These are phyloP conservation scores for Aspergillus sp. DNA, from an alignment of 2,329 filamentous ascomycete species.

Conservation along the genomic window DNA sequence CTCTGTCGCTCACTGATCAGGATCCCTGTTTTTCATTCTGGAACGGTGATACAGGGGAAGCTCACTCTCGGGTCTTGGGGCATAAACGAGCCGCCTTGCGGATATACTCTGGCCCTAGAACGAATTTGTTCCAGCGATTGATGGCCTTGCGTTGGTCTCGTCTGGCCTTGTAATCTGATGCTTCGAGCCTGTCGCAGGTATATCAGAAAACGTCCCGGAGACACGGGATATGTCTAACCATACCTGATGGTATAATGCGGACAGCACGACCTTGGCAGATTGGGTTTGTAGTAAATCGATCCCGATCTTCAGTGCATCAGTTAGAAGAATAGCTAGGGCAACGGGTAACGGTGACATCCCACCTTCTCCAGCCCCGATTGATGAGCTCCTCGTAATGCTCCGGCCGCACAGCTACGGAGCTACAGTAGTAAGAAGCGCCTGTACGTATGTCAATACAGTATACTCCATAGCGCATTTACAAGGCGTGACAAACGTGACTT, in stretches of 20 bases:
- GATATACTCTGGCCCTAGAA: conserved; percentile 42
- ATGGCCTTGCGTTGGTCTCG: conserved; percentile 41
- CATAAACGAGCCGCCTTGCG: conserved; percentile 38
- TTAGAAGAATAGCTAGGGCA: neutral
- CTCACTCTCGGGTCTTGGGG: conserved; percentile 39
- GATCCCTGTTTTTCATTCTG: neutral
- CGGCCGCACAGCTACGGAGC: conserved; percentile 35
- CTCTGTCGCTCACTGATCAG: conserved; percentile 20
- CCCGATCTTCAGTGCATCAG: conserved; percentile 32
- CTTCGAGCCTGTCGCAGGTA: conserved; percentile 30
- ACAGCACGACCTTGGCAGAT: conserved; percentile 71
- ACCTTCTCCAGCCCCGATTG: conserved; percentile 43
- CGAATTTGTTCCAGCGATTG: conserved; percentile 42
- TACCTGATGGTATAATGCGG: conserved; percentile 61
- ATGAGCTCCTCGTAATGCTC: conserved; percentile 42
- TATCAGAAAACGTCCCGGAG: no score
- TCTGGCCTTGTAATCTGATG: conserved; percentile 34
- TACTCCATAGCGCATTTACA: no score
- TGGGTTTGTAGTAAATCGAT: conserved; percentile 43
- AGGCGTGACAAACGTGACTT: conserved; percentile 19
- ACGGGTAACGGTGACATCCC: conserved; percentile 6
- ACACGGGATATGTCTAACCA: neutral
- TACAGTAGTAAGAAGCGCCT: conserved; percentile 42
- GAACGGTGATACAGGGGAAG: neutral
- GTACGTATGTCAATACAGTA: conserved; percentile 10